Evolutionary conservation across 306 rosid genomes (phyloP).

Genomic region (Alnus rubra): DNA sequence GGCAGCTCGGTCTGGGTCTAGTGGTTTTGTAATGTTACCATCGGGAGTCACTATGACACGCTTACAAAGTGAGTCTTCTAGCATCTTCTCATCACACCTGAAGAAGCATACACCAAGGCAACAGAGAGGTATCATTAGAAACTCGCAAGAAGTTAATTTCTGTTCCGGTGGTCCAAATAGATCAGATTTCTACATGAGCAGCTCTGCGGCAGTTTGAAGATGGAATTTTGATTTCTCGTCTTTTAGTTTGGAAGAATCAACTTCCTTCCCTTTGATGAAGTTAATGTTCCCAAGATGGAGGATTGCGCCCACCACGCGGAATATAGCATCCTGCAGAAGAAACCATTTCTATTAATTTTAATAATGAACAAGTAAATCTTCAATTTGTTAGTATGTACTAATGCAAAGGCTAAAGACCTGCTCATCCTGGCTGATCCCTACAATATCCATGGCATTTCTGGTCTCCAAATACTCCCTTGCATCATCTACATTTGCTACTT

Average conservation of each 20-base stretch:
- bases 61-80: slow-evolving; percentile 82
- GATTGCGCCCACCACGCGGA: slow-evolving; percentile 82
- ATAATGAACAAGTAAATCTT: slow-evolving; percentile 16
- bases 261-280: slow-evolving; percentile 70
- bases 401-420: slow-evolving; percentile 56
- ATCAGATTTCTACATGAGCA: slow-evolving; percentile 59
- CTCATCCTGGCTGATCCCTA: slow-evolving; percentile 80
- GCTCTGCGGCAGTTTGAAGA: slow-evolving; percentile 70
- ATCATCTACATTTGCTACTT: slow-evolving; percentile 80
- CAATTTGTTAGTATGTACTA: slow-evolving; percentile 18
- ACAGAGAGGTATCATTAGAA: slow-evolving; percentile 11
- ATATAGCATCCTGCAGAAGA: slow-evolving; percentile 68
- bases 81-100: slow-evolving; percentile 69
- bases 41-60: slow-evolving; percentile 92
- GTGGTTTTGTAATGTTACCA: slow-evolving; percentile 77
- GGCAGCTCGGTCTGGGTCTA: slow-evolving; percentile 71
- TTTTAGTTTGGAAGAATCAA: slow-evolving; percentile 75
- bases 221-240: slow-evolving; percentile 72
- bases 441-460: slow-evolving; percentile 88
- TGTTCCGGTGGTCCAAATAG: background rate
- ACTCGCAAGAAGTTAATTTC: background rate
- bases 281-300: slow-evolving; percentile 84
- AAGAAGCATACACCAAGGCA: slow-evolving; percentile 28
- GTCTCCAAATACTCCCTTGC: slow-evolving; percentile 85
- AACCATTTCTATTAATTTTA: slow-evolving; percentile 26